Percentiles rank a stretch among this genome's conserved stretches.
Conservation (phyloP, 495 filamentous ascomycete genomes). For the Aspergillus homomorphus region DNA sequence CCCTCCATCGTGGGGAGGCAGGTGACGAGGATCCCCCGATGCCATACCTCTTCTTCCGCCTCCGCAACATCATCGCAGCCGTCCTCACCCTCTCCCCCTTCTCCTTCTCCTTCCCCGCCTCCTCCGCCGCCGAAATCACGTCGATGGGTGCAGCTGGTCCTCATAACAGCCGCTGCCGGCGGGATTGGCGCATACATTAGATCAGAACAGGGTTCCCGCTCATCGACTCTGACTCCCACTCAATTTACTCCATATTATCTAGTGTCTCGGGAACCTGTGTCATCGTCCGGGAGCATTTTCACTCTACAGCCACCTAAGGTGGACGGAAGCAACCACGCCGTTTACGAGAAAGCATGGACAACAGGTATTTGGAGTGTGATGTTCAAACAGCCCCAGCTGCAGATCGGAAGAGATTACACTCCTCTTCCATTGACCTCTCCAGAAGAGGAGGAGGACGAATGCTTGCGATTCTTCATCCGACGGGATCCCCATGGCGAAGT, state of each 20-base stretch:
- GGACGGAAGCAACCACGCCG: slow-evolving; percentile 36
- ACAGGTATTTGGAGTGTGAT: slow-evolving; percentile 80
- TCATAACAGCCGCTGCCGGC: slow-evolving; percentile 35
- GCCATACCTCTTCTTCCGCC: slow-evolving; percentile 22
- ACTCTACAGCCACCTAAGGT: slow-evolving; percentile 54
- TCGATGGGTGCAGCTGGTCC: slow-evolving; percentile 34
- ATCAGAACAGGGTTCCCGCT: slow-evolving; percentile 26
- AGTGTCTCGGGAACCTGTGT: slow-evolving; percentile 62
- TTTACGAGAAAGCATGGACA: slow-evolving; percentile 51
- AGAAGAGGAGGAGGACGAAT: slow-evolving; percentile 35
- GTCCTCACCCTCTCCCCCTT: neutral
- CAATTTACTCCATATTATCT: slow-evolving; percentile 67
- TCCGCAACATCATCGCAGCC: slow-evolving; percentile 20
- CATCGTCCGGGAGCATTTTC: slow-evolving; percentile 72
- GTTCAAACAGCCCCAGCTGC: slow-evolving; percentile 88
- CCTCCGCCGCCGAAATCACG: slow-evolving; percentile 25
- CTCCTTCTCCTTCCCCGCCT: slow-evolving; percentile 1
- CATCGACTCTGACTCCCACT: slow-evolving; percentile 47
- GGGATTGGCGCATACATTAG: slow-evolving; percentile 38
- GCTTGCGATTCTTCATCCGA: slow-evolving; percentile 54
- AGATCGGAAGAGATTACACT: slow-evolving; percentile 86
- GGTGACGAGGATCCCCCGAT: slow-evolving; percentile 14
- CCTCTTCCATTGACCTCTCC: slow-evolving; percentile 60
- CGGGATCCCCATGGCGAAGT: slow-evolving; percentile 56
- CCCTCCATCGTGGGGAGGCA: slow-evolving; percentile 12